Evolutionary conservation across 768 basidiomycete species (phyloP), one percentile per base, ranked within the genome.

Genomic region (Boletus subcaerulescens): DNA sequence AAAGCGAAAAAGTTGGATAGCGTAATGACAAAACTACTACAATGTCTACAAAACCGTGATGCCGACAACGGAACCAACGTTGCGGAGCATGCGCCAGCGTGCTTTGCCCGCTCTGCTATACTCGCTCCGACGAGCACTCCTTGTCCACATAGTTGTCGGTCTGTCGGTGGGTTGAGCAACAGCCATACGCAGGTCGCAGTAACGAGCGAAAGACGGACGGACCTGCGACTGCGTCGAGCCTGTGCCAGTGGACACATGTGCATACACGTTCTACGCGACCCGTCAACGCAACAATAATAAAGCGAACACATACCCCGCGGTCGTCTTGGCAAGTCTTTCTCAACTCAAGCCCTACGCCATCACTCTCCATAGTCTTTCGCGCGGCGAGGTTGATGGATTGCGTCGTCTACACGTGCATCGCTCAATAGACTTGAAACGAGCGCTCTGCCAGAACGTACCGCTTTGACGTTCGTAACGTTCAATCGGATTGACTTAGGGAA

Each of bases 201-300:
- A 14, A 35, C 13, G 10, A 13, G 32, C 10, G 13, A 6, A 33
- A 33, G 32, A 13, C 24, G 8, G 17, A 49, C 58, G 4, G 24
- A 60, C 66, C 53, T 63, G 64, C 12, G 65, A 67, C 32, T 56
- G 57, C 0, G 63, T 52, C 15, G 64, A 68, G 2, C n/a, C 51
- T 1, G 57, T 24, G 0, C 39, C 42, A 1, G 55, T 15, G 0
- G 58, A 68, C 7, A 63, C 52, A 13, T 65, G 52, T 7, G 54
- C 12, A 38, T 63, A 65, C 14, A 45, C 49, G 31, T 45, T 51
- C 65, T 68, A 20, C 32, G 10, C 10, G 13, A 26, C 6, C 9
- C 17, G 48, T 66, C 45, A 61, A 18, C 15, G 7, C 8, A 10
- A 33, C 1, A 13, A 17, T 13, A 13, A 5, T 14, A 4, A 13